Evolutionary conservation across 345 rosid genomes (phyloP), one percentile per base, ranked within the genome.

Genomic region (Pelargonium nanum): DNA sequence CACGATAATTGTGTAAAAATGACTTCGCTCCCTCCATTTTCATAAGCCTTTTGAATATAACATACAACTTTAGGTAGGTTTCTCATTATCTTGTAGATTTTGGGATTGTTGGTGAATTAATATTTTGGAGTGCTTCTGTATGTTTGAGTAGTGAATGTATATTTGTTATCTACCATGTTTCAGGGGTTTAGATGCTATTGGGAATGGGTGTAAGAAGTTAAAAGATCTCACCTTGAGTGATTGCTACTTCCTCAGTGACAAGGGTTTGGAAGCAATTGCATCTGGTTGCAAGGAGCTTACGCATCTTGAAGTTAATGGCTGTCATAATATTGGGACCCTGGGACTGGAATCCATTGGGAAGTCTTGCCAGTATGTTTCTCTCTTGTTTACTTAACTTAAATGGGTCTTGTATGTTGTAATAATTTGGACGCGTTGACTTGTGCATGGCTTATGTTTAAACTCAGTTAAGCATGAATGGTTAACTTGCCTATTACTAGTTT

Each of bases 251-350:
- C 75, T 88, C 71, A 86, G 80, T 60, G 92, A 90, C 77, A 73
- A 67, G 72, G 95, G 90, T 62, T 80, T 91, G 71, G 92, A 80
- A 78, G 84, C 88, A 62, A 73, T 91, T 69, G 95, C 98, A 55
- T 52, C 62, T 19, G 92, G 92, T 59, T 91, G 96, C 77, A 75
- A 68, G 68, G 88, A 81, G 63, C 89, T 91, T 67, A 75, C 80
- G 15, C 90, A 85, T 80, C 83, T 91, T 65, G 95, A 91, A 70
- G 76, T 91, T 56, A 91, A 88, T 78, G 98, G 98, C 57, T 88
- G 98, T 74, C 95, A 86, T 76, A 81, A 82, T 70, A 86, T 91
- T 61, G 95, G 96, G 58, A 86, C 96, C 25, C 24, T 62, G 30
- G 98, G 98, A 65, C 54, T 91, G 69, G 92, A 78, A 78, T 82